A percentile compares a stretch with the other conserved stretches of the same genome.
Conservation (phyloP, 768 basidiomycete genomes). For the Myochromella boudieri region DNA sequence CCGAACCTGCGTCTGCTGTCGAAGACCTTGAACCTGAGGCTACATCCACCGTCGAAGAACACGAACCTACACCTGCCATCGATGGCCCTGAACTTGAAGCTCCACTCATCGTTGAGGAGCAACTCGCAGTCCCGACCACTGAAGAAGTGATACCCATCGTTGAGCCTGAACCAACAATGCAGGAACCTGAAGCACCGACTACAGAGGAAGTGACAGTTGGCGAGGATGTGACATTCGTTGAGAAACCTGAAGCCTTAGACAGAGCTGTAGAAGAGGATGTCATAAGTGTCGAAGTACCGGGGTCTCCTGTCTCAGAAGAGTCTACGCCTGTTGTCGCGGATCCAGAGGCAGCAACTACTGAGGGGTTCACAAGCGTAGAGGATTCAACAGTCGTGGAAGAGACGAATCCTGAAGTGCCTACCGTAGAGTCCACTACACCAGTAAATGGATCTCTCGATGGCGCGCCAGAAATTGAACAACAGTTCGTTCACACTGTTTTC, state of each 20-base stretch:
- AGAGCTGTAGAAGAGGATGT: not conserved
- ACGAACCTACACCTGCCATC: not conserved
- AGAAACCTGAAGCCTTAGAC: conserved; percentile 1
- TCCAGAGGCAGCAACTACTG: too few species aligned
- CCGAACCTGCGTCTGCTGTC: conserved; percentile 9
- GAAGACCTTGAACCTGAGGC: conserved; percentile 9
- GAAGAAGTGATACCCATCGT: too few species aligned
- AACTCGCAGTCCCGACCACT: too few species aligned
- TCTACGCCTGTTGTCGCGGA: conserved; percentile 13
- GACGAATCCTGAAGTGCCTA: too few species aligned
- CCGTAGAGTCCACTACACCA: too few species aligned
- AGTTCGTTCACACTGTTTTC: too few species aligned
- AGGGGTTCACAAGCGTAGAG: too few species aligned
- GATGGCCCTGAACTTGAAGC: conserved; percentile 5
- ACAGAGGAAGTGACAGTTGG: conserved; percentile 4
- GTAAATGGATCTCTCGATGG: too few species aligned
- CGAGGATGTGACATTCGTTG: not conserved
- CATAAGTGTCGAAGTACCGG: conserved; percentile 1
- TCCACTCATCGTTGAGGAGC: conserved; percentile 11
- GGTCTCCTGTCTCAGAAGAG: too few species aligned
- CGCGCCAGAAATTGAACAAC: too few species aligned
- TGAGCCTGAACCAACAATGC: not conserved
- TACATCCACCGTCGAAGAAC: not conserved
- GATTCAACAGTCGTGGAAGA: too few species aligned
- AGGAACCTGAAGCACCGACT: too few species aligned